phyloP scores from a whole-genome alignment of 73 alveolate genomes.

The Symbiodinium pilosum region DNA sequence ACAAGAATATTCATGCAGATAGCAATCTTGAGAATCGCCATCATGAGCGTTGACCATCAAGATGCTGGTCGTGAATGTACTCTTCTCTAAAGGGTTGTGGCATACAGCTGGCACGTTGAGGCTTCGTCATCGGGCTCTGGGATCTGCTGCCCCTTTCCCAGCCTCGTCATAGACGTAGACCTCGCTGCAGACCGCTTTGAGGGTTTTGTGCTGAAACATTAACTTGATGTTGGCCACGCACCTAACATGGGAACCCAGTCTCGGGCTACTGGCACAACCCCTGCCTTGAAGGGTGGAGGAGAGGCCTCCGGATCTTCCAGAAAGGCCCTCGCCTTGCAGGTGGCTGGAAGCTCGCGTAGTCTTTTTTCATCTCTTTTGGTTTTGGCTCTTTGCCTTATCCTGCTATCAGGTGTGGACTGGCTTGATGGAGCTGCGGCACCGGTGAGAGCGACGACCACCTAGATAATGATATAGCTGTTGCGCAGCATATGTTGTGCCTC shows the following conservation, averaged over 20 bases:
- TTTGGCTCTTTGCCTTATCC: not conserved
- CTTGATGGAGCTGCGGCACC: not conserved
- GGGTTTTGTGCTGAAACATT: too few species aligned
- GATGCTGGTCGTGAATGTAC: too few species aligned
- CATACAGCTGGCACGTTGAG: too few species aligned
- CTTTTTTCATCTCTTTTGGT: not conserved
- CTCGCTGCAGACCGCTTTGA: too few species aligned
- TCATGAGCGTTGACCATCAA: too few species aligned
- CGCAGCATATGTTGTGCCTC: not conserved
- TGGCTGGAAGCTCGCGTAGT: not conserved
- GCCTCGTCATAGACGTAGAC: conserved; percentile 93
- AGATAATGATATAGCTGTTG: not conserved
- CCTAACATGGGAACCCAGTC: too few species aligned
- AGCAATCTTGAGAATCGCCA: too few species aligned
- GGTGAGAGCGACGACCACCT: not conserved
- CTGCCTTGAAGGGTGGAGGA: conserved; percentile 64
- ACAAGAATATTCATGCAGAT: too few species aligned
- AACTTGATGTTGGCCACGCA: too few species aligned
- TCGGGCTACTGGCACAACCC: too few species aligned
- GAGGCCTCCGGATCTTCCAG: not conserved
- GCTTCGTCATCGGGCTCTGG: too few species aligned
- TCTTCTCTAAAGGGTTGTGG: too few species aligned
- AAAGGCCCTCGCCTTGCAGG: conserved; percentile 16
- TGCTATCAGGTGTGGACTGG: not conserved
- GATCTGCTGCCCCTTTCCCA: not conserved